Percentiles rank a stretch among this genome's conserved stretches.
Evolutionary conservation across 2,329 filamentous ascomycete species (phyloP).

Genomic region (Apiospora koreana): DNA sequence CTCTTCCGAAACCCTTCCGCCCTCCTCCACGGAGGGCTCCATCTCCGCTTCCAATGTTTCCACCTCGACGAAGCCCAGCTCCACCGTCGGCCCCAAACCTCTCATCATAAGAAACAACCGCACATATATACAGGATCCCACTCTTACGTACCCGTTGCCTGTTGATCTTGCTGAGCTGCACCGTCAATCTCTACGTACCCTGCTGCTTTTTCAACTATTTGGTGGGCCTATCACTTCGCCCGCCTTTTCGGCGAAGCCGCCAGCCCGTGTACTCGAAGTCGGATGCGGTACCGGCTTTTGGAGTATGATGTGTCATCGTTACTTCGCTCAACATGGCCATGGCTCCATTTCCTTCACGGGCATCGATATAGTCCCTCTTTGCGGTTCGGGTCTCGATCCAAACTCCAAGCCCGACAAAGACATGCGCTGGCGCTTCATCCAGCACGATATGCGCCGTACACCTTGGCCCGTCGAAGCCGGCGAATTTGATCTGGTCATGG

Average conservation of each 20-base stretch:
- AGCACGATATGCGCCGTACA: slow-evolving; percentile 76
- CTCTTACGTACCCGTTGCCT: slow-evolving; percentile 79
- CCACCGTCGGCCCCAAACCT: slow-evolving; percentile 41
- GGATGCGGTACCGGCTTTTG: slow-evolving; percentile 88
- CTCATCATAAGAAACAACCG: slow-evolving; percentile 77
- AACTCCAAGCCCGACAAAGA: slow-evolving; percentile 63
- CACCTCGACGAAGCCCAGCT: slow-evolving; percentile 24
- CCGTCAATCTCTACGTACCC: slow-evolving; percentile 80
- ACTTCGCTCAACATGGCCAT: slow-evolving; percentile 70
- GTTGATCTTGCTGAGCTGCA: slow-evolving; percentile 86
- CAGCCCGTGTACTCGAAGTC: slow-evolving; percentile 78
- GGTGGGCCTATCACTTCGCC: slow-evolving; percentile 78
- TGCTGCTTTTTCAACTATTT: slow-evolving; percentile 79
- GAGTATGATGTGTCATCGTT: slow-evolving; percentile 85
- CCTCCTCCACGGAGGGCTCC: slow-evolving; percentile 43
- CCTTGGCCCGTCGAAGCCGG: slow-evolving; percentile 78
- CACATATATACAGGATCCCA: slow-evolving; percentile 75
- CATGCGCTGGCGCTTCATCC: slow-evolving; percentile 85
- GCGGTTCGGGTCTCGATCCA: slow-evolving; percentile 42
- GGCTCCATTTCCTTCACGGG: slow-evolving; percentile 76
- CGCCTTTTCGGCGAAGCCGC: slow-evolving; percentile 64
- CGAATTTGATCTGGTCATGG: slow-evolving; percentile 85
- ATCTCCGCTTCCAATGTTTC: slow-evolving; percentile 30
- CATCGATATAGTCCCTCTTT: slow-evolving; percentile 76
- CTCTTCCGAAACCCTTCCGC: slow-evolving; percentile 45